These are phyloP conservation scores for Xylaria sp. DNA, from an alignment of 2,329 filamentous ascomycete genomes.

Conservation along the genomic window DNA sequence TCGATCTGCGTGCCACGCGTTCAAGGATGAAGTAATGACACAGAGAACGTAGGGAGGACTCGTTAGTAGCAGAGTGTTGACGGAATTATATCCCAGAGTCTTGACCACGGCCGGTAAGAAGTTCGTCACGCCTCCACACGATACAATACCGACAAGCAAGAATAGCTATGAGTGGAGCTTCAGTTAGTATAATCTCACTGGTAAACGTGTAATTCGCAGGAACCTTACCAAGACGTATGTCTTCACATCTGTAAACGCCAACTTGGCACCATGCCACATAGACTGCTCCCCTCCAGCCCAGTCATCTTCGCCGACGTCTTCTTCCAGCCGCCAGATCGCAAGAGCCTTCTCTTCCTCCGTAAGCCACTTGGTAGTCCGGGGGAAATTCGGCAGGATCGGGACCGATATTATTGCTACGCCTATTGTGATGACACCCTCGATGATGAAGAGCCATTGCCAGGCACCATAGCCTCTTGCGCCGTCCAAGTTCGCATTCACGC, in stretches of 20 bases:
- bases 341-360: slow-evolving; percentile 66
- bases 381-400: slow-evolving; percentile 75
- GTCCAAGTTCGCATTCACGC: slow-evolving; percentile 74
- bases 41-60: slow-evolving; percentile 73
- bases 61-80: slow-evolving; percentile 71
- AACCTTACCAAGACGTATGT: slow-evolving; percentile 66
- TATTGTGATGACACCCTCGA: slow-evolving; percentile 75
- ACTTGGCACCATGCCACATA: slow-evolving; percentile 63
- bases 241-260: slow-evolving; percentile 69
- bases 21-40: slow-evolving; percentile 70
- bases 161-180: slow-evolving; percentile 54
- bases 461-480: slow-evolving; percentile 65
- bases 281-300: slow-evolving; percentile 68
- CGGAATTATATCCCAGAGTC: slow-evolving; percentile 71
- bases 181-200: slow-evolving; percentile 26
- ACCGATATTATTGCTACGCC: slow-evolving; percentile 66
- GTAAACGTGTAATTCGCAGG: too few relatives aligned
- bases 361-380: slow-evolving; percentile 68
- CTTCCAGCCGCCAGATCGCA: slow-evolving; percentile 70
- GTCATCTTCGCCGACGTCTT: slow-evolving; percentile 73
- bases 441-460: slow-evolving; percentile 76
- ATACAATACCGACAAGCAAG: slow-evolving; percentile 67
- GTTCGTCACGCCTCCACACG: slow-evolving; percentile 70
- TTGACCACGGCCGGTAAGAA: slow-evolving; percentile 78
- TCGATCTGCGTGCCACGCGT: slow-evolving; percentile 76